Base-by-base conservation (phyloP, 257 asterid genomes). In the Buddleja alternifolia region DNA sequence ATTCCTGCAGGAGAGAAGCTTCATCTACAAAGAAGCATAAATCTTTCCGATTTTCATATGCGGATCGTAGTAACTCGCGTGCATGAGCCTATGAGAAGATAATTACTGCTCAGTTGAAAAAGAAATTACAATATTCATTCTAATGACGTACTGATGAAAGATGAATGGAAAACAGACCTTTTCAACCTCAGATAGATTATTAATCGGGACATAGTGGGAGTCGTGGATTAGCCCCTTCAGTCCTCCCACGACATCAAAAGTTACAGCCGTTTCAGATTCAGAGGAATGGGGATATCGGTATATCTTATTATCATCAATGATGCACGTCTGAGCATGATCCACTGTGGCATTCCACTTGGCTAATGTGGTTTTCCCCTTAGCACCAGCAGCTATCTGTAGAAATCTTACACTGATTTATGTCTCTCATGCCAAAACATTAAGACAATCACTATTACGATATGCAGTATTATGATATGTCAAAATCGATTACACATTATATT, bases 291-390 rank as follows among this genome's bases (percentile, higher is more conserved):
- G 8, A 45, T 81, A 67, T 10, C 24, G n/a, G 69, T 29, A 70
- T 0, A 74, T 32, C 45, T 0, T 75, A 52, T 65, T 36, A 47
- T 68, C 78, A 63, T 75, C 77, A 50, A 63, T 10, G 0, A 2
- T 14, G 75, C 92, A 85, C 3, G 73, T 62, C 54, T 4, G 63
- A 4, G 95, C 90, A 76, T 85, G 90, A 8, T 9, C 41, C 47
- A 74, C 69, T 1, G 70, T 67, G 36, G 21, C 75, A 9, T 66
- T 63, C 92, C 84, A 88, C 21, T 0, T 8, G 5, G 34, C 34
- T 29, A 29, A 1, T 5, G 34, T 1, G 34, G 34, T 5, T 29
- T 29, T 29, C 34, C 34, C 34, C 12, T 8, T 44, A 14, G 11
- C 29, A 10, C 67, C 47, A 39, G 39, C 55, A 36, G 54, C 54